Conservation (phyloP, 2,329 filamentous ascomycete genomes). For the Fusarium algeriense region DNA sequence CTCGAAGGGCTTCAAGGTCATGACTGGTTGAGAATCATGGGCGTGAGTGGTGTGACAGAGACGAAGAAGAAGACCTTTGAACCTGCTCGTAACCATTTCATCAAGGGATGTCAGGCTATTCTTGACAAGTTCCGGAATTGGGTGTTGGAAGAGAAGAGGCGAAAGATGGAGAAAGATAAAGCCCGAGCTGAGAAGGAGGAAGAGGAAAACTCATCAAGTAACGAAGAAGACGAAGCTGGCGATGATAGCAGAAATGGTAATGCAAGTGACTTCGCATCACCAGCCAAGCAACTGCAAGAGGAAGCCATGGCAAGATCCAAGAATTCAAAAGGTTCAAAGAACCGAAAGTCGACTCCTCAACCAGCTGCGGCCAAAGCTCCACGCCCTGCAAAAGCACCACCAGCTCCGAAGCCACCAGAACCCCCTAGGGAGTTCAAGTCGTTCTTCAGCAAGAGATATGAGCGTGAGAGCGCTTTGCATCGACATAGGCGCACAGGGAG, state of each 20-base stretch:
- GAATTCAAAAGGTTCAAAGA: constrained; percentile 52
- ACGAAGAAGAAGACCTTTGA: constrained; percentile 88
- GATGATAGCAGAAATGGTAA: constrained; percentile 68
- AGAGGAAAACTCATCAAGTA: constrained; percentile 49
- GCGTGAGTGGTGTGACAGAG: constrained; percentile 86
- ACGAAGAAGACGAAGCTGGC: constrained; percentile 42
- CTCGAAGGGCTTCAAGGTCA: constrained; percentile 88
- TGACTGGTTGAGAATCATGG: constrained; percentile 94
- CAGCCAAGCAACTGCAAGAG: constrained; percentile 79
- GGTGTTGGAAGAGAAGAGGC: constrained; percentile 89
- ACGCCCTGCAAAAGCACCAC: constrained; percentile 43
- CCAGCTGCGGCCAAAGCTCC: constrained; percentile 31
- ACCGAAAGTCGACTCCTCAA: constrained; percentile 47
- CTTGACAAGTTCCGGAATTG: constrained; percentile 89
- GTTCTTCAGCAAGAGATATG: constrained; percentile 84
- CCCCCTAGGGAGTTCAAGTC: constrained; percentile 78
- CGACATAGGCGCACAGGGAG: constrained; percentile 76
- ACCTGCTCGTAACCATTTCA: constrained; percentile 85
- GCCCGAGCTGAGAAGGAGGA: constrained; percentile 51
- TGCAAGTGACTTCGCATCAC: constrained; percentile 58
- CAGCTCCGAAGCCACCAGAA: constrained; percentile 51
- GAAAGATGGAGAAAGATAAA: constrained; percentile 81
- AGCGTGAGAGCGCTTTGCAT: constrained; percentile 83
- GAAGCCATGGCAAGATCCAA: constrained; percentile 72
- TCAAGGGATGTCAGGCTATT: constrained; percentile 83